These are phyloP conservation scores for Leptodontidium sp. DNA, from an alignment of 2,329 filamentous ascomycete genomes.

Conservation along the genomic window DNA sequence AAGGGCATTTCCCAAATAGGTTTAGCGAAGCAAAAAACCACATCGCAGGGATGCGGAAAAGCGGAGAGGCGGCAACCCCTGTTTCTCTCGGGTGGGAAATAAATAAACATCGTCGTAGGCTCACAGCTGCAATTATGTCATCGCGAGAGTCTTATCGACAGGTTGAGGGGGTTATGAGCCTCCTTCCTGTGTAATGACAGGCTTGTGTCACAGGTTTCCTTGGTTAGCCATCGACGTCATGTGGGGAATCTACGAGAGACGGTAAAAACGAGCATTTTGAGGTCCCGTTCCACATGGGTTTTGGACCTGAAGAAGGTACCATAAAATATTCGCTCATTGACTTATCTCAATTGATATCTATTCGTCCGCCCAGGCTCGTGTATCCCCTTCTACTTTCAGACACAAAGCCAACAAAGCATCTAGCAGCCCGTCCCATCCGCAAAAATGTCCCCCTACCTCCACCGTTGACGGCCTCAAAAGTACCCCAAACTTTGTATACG, in stretches of 20 bases:
- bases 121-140: neutral
- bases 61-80: neutral
- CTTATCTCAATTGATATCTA: neutral
- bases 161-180: neutral
- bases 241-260: neutral
- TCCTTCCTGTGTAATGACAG: neutral
- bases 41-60: neutral
- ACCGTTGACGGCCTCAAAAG: slow-evolving; percentile 37
- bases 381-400: neutral
- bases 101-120: neutral
- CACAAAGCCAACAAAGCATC: neutral
- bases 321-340: too few species aligned
- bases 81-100: neutral
- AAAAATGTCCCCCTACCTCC: slow-evolving; percentile 40
- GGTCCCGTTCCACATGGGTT: neutral
- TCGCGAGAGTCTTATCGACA: neutral
- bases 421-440: neutral
- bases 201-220: neutral
- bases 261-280: neutral
- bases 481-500: slow-evolving; percentile 29
- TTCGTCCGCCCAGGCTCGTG: neutral
- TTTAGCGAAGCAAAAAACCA: neutral
- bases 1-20: neutral
- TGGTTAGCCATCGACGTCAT: slow-evolving; percentile 4
- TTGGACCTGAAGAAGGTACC: too few species aligned